phyloP scores from a whole-genome alignment of 176 grass and related monocot species.

The Poa pratensis region DNA sequence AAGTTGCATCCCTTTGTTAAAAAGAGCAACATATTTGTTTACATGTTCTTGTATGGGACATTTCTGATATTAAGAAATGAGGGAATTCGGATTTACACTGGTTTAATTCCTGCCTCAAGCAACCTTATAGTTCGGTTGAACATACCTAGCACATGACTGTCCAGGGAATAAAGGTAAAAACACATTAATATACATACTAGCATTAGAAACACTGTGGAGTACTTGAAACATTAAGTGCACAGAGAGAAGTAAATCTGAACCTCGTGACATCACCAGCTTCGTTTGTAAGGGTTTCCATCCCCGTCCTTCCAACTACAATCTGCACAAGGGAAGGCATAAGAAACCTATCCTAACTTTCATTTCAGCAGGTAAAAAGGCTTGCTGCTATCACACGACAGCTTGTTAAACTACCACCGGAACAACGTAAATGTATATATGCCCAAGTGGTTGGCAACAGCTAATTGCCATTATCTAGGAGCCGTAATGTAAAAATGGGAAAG shows the following conservation, averaged over 20 bases:
- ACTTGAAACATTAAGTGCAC: not conserved
- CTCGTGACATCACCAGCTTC: conserved; percentile 96
- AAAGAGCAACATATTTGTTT: too few species aligned
- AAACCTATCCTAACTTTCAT: conserved; percentile 6
- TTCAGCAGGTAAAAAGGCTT: not conserved
- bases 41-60: not conserved
- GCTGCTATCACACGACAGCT: not conserved
- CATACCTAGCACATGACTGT: conserved; percentile 96
- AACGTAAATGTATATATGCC: not conserved
- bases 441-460: not conserved
- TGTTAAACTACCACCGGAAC: not conserved
- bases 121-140: conserved; percentile 94
- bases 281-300: conserved; percentile 91
- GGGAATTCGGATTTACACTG: conserved; percentile 66
- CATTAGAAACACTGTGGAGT: not conserved
- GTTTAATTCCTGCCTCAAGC: conserved; percentile 95
- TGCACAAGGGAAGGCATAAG: conserved; percentile 48
- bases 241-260: conserved; percentile 43
- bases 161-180: not conserved
- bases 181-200: not conserved
- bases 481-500: not conserved
- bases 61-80: conserved; percentile 14
- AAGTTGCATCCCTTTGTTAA: not conserved
- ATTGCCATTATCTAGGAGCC: not conserved
- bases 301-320: conserved; percentile 97